These are phyloP conservation scores for Entoloma clypeatum DNA, from an alignment of 1,284 basidiomycete species.

Conservation along the genomic window DNA sequence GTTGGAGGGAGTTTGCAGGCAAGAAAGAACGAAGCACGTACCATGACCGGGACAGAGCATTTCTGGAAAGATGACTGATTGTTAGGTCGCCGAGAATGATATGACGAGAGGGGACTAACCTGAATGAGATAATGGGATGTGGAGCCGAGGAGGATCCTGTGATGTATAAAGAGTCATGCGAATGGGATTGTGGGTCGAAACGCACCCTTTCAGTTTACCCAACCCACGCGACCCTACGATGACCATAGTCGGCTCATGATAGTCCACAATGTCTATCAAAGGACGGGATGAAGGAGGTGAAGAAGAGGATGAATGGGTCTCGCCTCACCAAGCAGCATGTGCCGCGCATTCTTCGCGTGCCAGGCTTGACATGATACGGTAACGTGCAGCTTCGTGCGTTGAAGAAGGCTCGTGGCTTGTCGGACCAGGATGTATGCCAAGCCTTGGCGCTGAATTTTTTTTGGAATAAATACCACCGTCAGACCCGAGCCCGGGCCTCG, in stretches of 20 bases:
- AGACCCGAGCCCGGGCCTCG: no score
- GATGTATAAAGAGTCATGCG: neutral
- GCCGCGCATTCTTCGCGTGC: slow-evolving; percentile 91
- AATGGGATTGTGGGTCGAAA: slow-evolving; percentile 4
- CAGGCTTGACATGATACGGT: slow-evolving; percentile 90
- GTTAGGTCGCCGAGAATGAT: neutral
- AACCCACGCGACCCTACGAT: slow-evolving; percentile 94
- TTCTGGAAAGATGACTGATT: slow-evolving; percentile 43
- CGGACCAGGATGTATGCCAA: slow-evolving; percentile 83
- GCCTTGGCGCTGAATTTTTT: slow-evolving; percentile 67
- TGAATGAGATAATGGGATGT: slow-evolving; percentile 97
- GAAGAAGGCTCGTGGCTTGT: slow-evolving; percentile 85
- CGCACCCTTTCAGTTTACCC: slow-evolving; percentile 85
- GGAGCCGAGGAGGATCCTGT: slow-evolving; percentile 90
- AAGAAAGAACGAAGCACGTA: slow-evolving; percentile 15
- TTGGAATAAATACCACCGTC: slow-evolving; percentile 4
- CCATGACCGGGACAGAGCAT: slow-evolving; percentile 90
- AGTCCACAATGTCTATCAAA: slow-evolving; percentile 79
- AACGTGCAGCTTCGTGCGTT: slow-evolving; percentile 86
- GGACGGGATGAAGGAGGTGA: neutral
- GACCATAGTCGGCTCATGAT: slow-evolving; percentile 87
- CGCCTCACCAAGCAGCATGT: slow-evolving; percentile 79
- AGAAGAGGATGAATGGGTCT: neutral
- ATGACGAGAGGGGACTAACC: slow-evolving; percentile 32
- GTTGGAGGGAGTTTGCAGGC: neutral